A percentile compares a stretch with the other conserved stretches of the same genome.
Evolutionary conservation across 2,329 filamentous ascomycete species (phyloP).

Genomic region (Cladophialophora immunda): DNA sequence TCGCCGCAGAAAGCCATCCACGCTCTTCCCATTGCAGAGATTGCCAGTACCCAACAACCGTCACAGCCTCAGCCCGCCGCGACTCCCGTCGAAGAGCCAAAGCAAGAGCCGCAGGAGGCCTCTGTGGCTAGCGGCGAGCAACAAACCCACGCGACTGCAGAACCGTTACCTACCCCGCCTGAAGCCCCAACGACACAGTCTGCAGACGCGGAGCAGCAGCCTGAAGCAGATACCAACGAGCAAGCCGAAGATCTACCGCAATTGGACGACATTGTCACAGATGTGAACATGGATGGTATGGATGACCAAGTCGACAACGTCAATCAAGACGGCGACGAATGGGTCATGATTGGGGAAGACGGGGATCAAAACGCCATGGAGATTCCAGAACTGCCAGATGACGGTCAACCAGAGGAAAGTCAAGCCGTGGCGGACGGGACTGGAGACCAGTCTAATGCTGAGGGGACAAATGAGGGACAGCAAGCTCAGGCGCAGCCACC

Average conservation of each 20-base stretch:
- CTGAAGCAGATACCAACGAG: constrained; percentile 4
- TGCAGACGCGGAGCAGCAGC: constrained; percentile 12
- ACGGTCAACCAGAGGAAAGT: constrained; percentile 7
- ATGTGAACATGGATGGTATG: constrained; percentile 67
- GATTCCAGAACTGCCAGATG: constrained; percentile 11
- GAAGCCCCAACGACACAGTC: constrained; percentile 9
- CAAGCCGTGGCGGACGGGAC: constrained; percentile 5
- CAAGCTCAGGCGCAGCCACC: constrained; percentile 22
- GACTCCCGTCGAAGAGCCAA: background rate
- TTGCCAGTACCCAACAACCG: constrained; percentile 11
- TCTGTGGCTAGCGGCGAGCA: background rate
- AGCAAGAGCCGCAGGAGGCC: constrained; percentile 15
- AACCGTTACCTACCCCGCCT: constrained; percentile 6
- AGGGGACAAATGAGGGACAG: constrained; percentile 41
- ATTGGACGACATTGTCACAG: constrained; percentile 48
- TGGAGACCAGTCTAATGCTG: constrained; percentile 1
- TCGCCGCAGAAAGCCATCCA: constrained; percentile 19
- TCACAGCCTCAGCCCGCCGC: constrained; percentile 47
- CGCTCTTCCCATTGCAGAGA: constrained; percentile 10
- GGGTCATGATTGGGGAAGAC: constrained; percentile 76
- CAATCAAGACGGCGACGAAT: constrained; percentile 68
- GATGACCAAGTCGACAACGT: constrained; percentile 49
- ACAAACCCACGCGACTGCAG: constrained; percentile 7
- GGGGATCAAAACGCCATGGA: constrained; percentile 34
- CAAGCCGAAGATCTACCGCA: constrained; percentile 18